These are phyloP conservation scores for Mycena maculata DNA, from an alignment of 768 basidiomycete species.

Conservation along the genomic window DNA sequence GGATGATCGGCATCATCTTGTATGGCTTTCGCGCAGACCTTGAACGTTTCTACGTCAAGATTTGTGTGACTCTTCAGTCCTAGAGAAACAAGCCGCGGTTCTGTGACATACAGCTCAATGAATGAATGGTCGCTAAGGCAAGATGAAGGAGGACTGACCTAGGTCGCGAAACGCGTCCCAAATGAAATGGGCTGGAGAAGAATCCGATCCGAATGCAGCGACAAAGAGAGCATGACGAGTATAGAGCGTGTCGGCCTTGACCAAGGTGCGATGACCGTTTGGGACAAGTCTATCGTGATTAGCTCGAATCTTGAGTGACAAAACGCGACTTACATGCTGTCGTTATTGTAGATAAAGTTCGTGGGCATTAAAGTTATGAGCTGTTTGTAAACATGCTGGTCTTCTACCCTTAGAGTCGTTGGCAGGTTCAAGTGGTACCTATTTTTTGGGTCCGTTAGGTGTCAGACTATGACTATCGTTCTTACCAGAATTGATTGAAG, in stretches of 20 bases:
- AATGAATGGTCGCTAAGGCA: too few species aligned
- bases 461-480: background rate
- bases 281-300: constrained; percentile 43
- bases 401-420: constrained; percentile 17
- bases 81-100: constrained; percentile 39
- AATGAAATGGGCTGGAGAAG: constrained; percentile 46
- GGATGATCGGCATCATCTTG: constrained; percentile 33
- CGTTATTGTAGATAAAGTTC: constrained; percentile 15
- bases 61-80: constrained; percentile 46
- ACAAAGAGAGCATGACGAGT: constrained; percentile 50
- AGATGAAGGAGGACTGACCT: constrained; percentile 4
- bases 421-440: constrained; percentile 30
- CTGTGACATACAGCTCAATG: background rate
- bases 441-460: too few species aligned
- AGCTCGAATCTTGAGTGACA: background rate
- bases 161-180: constrained; percentile 43
- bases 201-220: constrained; percentile 47
- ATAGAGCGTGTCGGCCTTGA: constrained; percentile 45
- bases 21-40: constrained; percentile 49
- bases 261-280: constrained; percentile 42
- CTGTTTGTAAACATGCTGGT: constrained; percentile 29
- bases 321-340: constrained; percentile 12
- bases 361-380: constrained; percentile 22
- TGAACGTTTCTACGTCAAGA: constrained; percentile 50
- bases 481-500: background rate